These are phyloP conservation scores for Fusarium succisae DNA, from an alignment of 2,329 filamentous ascomycete species.

Conservation along the genomic window DNA sequence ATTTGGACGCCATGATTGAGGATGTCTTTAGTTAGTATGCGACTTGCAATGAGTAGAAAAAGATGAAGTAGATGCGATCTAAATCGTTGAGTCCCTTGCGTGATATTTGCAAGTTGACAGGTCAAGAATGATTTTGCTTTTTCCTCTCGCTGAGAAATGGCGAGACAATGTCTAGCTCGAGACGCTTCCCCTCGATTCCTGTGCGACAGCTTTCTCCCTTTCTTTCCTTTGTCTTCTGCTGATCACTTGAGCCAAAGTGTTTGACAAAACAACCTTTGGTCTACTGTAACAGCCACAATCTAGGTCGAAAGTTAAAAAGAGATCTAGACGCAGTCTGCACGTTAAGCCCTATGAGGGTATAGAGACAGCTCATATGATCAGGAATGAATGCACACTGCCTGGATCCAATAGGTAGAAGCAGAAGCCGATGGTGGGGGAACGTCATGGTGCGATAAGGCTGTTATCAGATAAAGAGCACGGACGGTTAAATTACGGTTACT, in stretches of 20 bases:
- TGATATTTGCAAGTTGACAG: neutral
- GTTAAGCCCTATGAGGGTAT: neutral
- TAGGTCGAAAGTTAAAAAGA: conserved; percentile 12
- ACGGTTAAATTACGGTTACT: conserved; percentile 35
- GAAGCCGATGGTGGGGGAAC: conserved; percentile 17
- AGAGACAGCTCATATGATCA: conserved; percentile 11
- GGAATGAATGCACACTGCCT: conserved; percentile 15
- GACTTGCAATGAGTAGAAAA: neutral
- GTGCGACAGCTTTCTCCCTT: conserved; percentile 25
- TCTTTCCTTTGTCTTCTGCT: neutral
- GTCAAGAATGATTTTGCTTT: conserved; percentile 10
- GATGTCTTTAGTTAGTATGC: neutral
- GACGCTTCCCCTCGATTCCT: conserved; percentile 29
- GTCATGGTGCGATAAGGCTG: conserved; percentile 30
- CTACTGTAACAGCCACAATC: conserved; percentile 7
- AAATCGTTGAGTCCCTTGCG: neutral
- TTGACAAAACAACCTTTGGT: conserved; percentile 18
- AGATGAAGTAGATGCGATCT: neutral
- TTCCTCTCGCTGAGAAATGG: neutral
- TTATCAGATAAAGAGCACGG: conserved; percentile 22
- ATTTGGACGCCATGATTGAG: conserved; percentile 36
- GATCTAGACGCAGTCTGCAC: neutral
- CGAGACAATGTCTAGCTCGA: conserved; percentile 12
- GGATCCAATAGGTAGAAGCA: neutral
- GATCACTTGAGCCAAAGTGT: neutral